Base-by-base conservation (phyloP, 78 protist genomes). In the Dictyostelium brefeldianum region DNA sequence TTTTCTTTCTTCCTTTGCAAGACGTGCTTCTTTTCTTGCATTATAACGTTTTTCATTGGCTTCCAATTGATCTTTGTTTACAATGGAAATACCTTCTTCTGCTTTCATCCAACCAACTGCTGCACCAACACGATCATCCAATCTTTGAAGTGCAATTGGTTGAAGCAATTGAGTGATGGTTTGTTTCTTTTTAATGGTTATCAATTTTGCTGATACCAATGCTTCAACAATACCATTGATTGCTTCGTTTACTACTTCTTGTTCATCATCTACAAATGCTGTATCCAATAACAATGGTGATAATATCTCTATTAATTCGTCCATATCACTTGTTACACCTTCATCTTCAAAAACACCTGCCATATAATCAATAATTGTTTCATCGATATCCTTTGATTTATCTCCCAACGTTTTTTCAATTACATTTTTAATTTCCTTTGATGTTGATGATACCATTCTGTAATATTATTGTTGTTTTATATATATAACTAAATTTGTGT, bases 81-180 rank as follows among this genome's bases (percentile, higher is more conserved):
- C 74, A 75, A 90, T 81, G 8, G 89, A 90, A 43, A 90, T 87
- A 27, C 51, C 56, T 17, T 87, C 93, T 8, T 87, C 93, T 48
- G 93, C 83, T 47, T 77, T 87, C 93, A 87, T 87, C 93, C 93
- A 87, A 36, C 70, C 57, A 25, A 87, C 93, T 18, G 93, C 93
- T 25, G 93, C 93, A n/a, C 50, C 85, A 12, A 87, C 78, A 64
- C 93, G 75, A 50, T 87, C 93, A 70, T 87, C 93, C 56, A 87
- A 50, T n/a, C 59, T 36, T 17, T 18, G 18, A 1, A 90, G 46
- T 12, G 67, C 41, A 1, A 90, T 89, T 17, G 95, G 95, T 53
- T 71, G 83, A 6, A 22, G 3, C 15, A 90, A 36, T 47, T 43
- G 43, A 50, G 62, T 46, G 22, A 41, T 29, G 15, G 47, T n/a